These are phyloP conservation scores for Centaurea solstitialis DNA, from an alignment of 129 eudicot genomes.

Conservation along the genomic window DNA sequence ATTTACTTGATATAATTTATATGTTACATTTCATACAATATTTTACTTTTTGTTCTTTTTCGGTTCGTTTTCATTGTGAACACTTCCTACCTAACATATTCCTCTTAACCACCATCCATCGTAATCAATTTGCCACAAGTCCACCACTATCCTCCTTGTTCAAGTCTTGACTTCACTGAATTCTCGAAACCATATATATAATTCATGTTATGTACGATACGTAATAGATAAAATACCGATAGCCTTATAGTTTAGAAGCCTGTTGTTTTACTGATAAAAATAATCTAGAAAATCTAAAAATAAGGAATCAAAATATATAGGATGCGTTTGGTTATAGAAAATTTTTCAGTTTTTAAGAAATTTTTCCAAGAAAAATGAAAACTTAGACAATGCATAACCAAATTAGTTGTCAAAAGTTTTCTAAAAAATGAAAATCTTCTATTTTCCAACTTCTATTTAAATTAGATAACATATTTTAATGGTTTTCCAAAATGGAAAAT, in stretches of 20 bases:
- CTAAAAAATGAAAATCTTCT: no score
- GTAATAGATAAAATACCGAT: not conserved
- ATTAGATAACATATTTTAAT: no score
- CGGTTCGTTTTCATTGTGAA: not conserved
- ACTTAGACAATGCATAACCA: no score
- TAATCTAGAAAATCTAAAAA: no score
- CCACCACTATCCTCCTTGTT: not conserved
- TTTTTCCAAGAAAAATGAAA: no score
- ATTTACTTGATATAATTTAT: not conserved
- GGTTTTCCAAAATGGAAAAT: no score
- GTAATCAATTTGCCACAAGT: not conserved
- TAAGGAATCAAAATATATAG: no score
- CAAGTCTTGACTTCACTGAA: not conserved
- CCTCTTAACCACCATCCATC: not conserved
- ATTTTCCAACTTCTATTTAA: no score
- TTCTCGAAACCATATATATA: not conserved
- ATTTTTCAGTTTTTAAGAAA: no score
- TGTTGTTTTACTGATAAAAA: not conserved
- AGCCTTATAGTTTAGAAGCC: not conserved
- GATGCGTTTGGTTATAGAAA: no score
- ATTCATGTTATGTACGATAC: not conserved
- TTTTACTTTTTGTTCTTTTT: not conserved
- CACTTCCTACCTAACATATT: not conserved
- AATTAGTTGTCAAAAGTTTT: no score
- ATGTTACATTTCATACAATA: not conserved